Conservation (phyloP, 2,329 filamentous ascomycete genomes). For the Colletotrichum lindemuthianum region DNA sequence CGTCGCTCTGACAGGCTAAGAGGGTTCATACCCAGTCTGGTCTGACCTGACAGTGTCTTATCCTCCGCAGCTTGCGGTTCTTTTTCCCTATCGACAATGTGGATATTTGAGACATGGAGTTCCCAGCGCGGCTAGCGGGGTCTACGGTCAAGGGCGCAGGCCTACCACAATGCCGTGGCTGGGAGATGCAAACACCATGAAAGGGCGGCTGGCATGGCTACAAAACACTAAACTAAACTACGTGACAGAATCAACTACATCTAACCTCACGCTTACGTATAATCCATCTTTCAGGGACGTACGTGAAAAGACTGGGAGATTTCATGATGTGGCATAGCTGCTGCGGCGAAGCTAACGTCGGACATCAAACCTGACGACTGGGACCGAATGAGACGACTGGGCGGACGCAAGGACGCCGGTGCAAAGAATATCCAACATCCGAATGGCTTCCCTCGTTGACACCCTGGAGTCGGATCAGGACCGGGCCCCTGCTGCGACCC, state of each 20-base stretch:
- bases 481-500: background rate
- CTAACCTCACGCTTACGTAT: slow-evolving; percentile 6
- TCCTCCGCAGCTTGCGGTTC: background rate
- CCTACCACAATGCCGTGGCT: slow-evolving; percentile 12
- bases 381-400: background rate
- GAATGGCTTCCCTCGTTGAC: background rate
- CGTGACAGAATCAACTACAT: background rate
- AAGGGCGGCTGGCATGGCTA: slow-evolving; percentile 10
- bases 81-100: background rate
- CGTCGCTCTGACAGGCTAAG: slow-evolving; percentile 13
- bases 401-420: slow-evolving; percentile 1
- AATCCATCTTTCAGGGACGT: too few species aligned
- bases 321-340: slow-evolving; percentile 3
- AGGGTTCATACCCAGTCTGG: background rate
- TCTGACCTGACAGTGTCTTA: background rate
- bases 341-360: slow-evolving; percentile 17
- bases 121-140: slow-evolving; percentile 6
- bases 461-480: too few species aligned
- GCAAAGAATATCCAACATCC: slow-evolving; percentile 27
- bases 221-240: too few species aligned
- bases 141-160: background rate
- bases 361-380: slow-evolving; percentile 5
- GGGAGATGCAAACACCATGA: slow-evolving; percentile 16
- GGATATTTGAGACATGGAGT: too few species aligned
- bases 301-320: too few species aligned